phyloP scores from a whole-genome alignment of 202 grass and related monocot genomes.

The Setaria italica region DNA sequence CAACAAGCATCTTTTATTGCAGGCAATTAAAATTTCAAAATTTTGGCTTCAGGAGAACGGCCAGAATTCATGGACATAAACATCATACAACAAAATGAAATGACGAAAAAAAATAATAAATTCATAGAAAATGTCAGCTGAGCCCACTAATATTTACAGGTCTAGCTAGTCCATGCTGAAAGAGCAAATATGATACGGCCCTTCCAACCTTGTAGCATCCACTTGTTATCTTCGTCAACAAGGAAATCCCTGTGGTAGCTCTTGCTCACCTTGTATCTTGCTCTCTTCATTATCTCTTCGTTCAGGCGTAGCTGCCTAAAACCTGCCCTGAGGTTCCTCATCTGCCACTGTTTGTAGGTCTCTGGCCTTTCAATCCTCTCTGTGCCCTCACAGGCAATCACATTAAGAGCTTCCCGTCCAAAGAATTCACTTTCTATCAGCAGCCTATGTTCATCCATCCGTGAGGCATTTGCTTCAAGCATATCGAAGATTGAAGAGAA shows the following conservation, averaged over 20 bases:
- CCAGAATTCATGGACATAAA: conserved; percentile 23
- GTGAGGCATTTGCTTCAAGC: conserved; percentile 60
- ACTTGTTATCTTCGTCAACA: conserved; percentile 74
- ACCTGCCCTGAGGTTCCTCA: conserved; percentile 73
- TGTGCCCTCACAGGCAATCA: conserved; percentile 71
- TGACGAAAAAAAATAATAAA: not conserved
- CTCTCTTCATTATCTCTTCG: conserved; percentile 63
- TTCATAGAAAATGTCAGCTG: not conserved
- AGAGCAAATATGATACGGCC: conserved; percentile 68
- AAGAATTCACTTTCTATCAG: conserved; percentile 69
- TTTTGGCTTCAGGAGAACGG: not conserved
- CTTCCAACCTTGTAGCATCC: conserved; percentile 89
- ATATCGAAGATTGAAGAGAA: conserved; percentile 78
- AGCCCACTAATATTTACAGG: not conserved
- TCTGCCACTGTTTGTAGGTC: conserved; percentile 75
- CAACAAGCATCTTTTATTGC: not conserved
- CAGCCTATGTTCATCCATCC: conserved; percentile 54
- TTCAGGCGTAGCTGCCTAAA: conserved; percentile 67
- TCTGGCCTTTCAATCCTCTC: conserved; percentile 79
- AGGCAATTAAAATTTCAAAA: not conserved
- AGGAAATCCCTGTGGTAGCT: conserved; percentile 76
- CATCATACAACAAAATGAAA: conserved; percentile 32
- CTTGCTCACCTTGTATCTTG: conserved; percentile 64
- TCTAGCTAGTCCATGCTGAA: conserved; percentile 67
- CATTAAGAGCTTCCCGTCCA: conserved; percentile 72